These are phyloP conservation scores for Triticum urartu DNA, from an alignment of 176 grass and related monocot species.

Conservation along the genomic window DNA sequence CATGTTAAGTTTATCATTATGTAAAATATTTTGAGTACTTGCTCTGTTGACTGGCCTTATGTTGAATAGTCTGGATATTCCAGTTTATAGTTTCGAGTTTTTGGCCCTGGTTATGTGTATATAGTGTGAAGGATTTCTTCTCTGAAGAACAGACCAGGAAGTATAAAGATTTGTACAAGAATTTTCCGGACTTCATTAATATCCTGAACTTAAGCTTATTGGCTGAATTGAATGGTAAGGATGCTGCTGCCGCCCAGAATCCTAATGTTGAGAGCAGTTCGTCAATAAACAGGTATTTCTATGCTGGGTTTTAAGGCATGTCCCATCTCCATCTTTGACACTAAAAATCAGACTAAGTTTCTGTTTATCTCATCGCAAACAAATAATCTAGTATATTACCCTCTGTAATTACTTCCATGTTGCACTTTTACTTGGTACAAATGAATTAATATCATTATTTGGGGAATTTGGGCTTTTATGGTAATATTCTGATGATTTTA, in stretches of 20 bases:
- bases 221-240: constrained; percentile 51
- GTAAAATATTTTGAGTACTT: too few relatives aligned
- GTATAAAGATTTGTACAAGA: too few relatives aligned
- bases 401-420: background rate
- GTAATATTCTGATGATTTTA: background rate
- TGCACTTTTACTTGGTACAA: background rate
- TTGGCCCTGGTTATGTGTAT: too few relatives aligned
- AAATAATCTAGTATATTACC: background rate
- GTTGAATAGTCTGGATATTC: too few relatives aligned
- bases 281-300: constrained; percentile 43
- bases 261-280: constrained; percentile 42
- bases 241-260: constrained; percentile 25
- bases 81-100: too few relatives aligned
- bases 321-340: constrained; percentile 1
- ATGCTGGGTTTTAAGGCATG: background rate
- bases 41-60: too few relatives aligned
- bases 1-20: too few relatives aligned
- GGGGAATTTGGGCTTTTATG: background rate
- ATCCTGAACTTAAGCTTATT: constrained; percentile 54
- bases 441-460: constrained; percentile 4
- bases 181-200: too few relatives aligned
- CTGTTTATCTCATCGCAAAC: background rate
- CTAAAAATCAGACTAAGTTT: background rate
- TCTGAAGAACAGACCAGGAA: too few relatives aligned
- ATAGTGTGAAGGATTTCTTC: too few relatives aligned